Evolutionary conservation across 2,329 filamentous ascomycete species (phyloP).

Genomic region (Fusarium nurragi): DNA sequence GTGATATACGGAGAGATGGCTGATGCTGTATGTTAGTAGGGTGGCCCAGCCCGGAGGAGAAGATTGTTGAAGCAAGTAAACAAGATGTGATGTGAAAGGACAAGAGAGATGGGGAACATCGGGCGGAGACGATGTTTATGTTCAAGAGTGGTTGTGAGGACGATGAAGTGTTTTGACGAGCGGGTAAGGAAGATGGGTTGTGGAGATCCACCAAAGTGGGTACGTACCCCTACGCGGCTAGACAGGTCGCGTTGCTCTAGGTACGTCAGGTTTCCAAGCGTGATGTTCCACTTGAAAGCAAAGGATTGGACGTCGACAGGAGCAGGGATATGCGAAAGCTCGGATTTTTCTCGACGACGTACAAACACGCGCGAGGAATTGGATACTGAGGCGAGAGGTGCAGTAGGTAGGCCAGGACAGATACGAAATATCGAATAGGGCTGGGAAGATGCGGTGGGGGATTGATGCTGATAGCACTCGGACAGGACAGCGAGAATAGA

Average conservation of each 20-base stretch:
- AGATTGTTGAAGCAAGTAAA: constrained; percentile 36
- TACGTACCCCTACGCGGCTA: constrained; percentile 48
- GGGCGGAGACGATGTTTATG: constrained; percentile 50
- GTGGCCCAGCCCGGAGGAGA: constrained; percentile 32
- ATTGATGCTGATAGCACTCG: constrained; percentile 4
- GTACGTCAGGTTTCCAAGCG: constrained; percentile 44
- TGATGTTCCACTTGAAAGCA: constrained; percentile 42
- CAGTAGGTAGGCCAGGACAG: background rate
- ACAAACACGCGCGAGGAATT: constrained; percentile 32
- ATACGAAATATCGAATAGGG: background rate
- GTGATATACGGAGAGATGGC: constrained; percentile 43
- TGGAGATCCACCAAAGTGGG: constrained; percentile 39
- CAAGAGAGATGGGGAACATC: constrained; percentile 39
- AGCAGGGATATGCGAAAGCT: constrained; percentile 25
- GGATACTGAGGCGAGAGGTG: constrained; percentile 16
- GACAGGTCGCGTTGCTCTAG: constrained; percentile 46
- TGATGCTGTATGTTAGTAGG: constrained; percentile 45
- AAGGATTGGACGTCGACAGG: constrained; percentile 38
- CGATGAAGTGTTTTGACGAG: constrained; percentile 52
- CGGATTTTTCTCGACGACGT: constrained; percentile 31
- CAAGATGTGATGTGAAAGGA: constrained; percentile 40
- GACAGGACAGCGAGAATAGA: constrained; percentile 9
- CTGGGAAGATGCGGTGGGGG: constrained; percentile 3
- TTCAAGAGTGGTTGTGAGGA: constrained; percentile 47
- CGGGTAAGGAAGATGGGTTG: constrained; percentile 46